Conservation (phyloP, 2,329 filamentous ascomycete genomes). For the Fusarium drepaniforme region DNA sequence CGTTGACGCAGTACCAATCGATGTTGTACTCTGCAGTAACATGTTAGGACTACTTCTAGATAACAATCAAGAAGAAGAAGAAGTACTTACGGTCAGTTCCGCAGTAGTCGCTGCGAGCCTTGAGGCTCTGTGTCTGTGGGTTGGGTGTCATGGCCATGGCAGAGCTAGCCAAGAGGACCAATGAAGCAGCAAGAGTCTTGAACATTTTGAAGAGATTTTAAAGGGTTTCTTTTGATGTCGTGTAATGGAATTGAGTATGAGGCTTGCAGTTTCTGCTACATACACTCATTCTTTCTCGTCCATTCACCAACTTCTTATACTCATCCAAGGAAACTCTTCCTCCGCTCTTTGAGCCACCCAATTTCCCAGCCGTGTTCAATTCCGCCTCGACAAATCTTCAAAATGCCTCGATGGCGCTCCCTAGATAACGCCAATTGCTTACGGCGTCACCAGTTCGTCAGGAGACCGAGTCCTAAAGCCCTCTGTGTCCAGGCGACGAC, state of each 20-base stretch:
- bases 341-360: not conserved
- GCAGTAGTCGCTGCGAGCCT: constrained; percentile 16
- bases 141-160: constrained; percentile 8
- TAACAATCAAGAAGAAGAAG: no score
- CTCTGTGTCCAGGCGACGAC: not conserved
- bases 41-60: not conserved
- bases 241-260: not conserved
- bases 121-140: constrained; percentile 1
- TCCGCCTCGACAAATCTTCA: not conserved
- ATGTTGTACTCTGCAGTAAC: constrained; percentile 13
- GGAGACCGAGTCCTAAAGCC: not conserved
- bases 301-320: constrained; percentile 8
- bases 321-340: not conserved
- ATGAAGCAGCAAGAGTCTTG: not conserved
- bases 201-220: not conserved
- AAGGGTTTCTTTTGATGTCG: not conserved
- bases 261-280: not conserved
- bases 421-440: not conserved
- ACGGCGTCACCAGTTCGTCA: not conserved
- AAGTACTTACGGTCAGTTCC: constrained; percentile 17
- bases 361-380: not conserved
- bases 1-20: constrained; percentile 20
- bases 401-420: not conserved
- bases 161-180: constrained; percentile 13
- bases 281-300: not conserved